Evolutionary conservation across 768 basidiomycete genomes (phyloP).

Genomic region (Cystobasidium tubakii): DNA sequence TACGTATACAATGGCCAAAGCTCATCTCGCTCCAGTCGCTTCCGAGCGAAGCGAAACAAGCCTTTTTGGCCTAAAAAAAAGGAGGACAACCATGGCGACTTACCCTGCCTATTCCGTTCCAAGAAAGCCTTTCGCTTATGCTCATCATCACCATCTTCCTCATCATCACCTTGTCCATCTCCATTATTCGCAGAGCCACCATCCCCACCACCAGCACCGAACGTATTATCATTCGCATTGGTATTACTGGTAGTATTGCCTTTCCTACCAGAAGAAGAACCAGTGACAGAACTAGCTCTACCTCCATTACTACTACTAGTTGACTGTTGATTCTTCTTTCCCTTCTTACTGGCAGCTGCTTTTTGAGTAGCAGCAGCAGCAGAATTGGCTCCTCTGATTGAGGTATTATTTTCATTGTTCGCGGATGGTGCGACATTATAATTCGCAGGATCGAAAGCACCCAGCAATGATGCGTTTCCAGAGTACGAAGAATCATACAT

Average conservation of each 20-base stretch:
- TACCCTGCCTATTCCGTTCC: slow-evolving; percentile 31
- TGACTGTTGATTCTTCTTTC: slow-evolving; percentile 5
- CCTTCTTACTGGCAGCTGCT: slow-evolving; percentile 17
- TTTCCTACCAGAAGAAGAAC: background rate
- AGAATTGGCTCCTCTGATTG: background rate
- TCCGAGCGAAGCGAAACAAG: too few species aligned
- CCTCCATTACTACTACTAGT: background rate
- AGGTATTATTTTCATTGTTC: background rate
- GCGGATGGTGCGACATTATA: background rate
- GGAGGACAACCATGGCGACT: background rate
- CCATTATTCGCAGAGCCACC: background rate
- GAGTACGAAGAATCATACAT: background rate
- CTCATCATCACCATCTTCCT: slow-evolving; percentile 27
- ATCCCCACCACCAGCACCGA: background rate
- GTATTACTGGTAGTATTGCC: background rate
- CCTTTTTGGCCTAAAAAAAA: too few species aligned
- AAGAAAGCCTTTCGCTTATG: slow-evolving; percentile 30
- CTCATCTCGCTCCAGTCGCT: too few species aligned
- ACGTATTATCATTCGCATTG: background rate
- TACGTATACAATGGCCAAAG: too few species aligned
- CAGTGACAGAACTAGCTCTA: background rate
- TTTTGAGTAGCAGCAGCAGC: background rate
- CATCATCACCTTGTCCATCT: slow-evolving; percentile 5
- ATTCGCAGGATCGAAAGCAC: background rate
- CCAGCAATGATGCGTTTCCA: background rate